phyloP scores from a whole-genome alignment of 371 early-diverging fungal genomes.

The Mortierella sp. region DNA sequence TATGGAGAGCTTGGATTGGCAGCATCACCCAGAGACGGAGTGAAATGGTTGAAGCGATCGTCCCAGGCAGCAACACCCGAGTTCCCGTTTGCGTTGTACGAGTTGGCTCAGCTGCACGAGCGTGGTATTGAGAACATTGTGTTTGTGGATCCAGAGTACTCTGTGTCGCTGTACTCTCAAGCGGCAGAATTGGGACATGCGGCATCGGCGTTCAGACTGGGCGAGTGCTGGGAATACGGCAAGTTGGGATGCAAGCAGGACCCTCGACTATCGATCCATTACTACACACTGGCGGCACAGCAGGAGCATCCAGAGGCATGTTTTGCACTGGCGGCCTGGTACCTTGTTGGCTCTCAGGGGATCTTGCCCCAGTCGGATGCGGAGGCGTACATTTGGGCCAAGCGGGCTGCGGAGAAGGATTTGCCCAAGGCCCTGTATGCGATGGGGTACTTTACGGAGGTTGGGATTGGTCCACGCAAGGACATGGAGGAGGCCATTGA shows the following conservation, averaged over 20 bases:
- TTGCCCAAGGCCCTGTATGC: conserved; percentile 91
- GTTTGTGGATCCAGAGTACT: conserved; percentile 80
- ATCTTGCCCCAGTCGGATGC: conserved; percentile 84
- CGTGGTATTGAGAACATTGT: conserved; percentile 76
- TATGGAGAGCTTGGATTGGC: conserved; percentile 77
- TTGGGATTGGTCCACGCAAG: conserved; percentile 79
- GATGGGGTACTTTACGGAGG: conserved; percentile 88
- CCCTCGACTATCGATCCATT: conserved; percentile 76
- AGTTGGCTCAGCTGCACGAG: conserved; percentile 82
- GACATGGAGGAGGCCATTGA: conserved; percentile 67
- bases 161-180: conserved; percentile 76
- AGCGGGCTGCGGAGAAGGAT: conserved; percentile 88
- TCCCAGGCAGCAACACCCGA: conserved; percentile 79
- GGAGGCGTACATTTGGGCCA: conserved; percentile 92
- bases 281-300: conserved; percentile 86
- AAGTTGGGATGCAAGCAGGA: conserved; percentile 75
- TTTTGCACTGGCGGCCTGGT: conserved; percentile 81
- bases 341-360: conserved; percentile 85
- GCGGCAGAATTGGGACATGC: conserved; percentile 86
- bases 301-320: conserved; percentile 92
- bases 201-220: conserved; percentile 81
- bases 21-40: conserved; percentile 78
- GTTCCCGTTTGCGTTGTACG: conserved; percentile 86
- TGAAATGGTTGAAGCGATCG: conserved; percentile 84
- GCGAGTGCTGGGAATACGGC: conserved; percentile 86